Evolutionary conservation across 345 rosid species (phyloP).

Genomic region (Physaria fendleri): DNA sequence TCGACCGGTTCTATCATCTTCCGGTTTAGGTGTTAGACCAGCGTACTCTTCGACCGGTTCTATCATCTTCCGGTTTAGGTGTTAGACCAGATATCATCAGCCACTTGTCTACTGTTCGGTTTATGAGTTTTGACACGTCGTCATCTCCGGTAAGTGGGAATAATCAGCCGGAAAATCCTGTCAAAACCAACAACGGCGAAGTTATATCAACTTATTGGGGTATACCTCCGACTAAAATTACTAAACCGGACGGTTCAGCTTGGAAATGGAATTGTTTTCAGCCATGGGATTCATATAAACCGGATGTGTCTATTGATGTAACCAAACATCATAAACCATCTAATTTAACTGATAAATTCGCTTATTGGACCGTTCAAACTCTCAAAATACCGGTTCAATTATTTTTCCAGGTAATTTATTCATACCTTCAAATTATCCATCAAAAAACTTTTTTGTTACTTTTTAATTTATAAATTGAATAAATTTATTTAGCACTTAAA

Average conservation of each 20-base stretch:
- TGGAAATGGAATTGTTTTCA: conserved; percentile 68
- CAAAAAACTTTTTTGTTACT: too few relatives aligned
- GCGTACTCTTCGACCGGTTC: conserved; percentile 26
- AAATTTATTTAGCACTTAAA: too few relatives aligned
- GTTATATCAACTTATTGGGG: conserved; percentile 55
- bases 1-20: conserved; percentile 28
- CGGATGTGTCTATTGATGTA: conserved; percentile 48
- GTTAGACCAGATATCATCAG: not conserved
- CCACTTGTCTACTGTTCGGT: not conserved
- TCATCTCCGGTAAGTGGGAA: conserved; percentile 6
- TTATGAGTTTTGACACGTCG: conserved; percentile 13
- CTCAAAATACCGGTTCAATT: conserved; percentile 41
- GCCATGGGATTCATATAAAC: conserved; percentile 61
- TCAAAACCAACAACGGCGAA: conserved; percentile 19
- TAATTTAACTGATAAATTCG: conserved; percentile 47
- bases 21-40: conserved; percentile 18
- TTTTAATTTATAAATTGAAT: too few relatives aligned
- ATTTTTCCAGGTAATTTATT: conserved; percentile 45
- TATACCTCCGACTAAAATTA: conserved; percentile 34
- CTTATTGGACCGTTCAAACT: conserved; percentile 54
- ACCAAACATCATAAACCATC: conserved; percentile 49
- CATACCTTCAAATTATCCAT: not conserved
- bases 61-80: conserved; percentile 28
- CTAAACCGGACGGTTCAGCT: conserved; percentile 56
- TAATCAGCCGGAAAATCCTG: not conserved